Evolutionary conservation across 305 asterid species (phyloP), one percentile per base, ranked within the genome.

Genomic region (Euphrasia arctica): DNA sequence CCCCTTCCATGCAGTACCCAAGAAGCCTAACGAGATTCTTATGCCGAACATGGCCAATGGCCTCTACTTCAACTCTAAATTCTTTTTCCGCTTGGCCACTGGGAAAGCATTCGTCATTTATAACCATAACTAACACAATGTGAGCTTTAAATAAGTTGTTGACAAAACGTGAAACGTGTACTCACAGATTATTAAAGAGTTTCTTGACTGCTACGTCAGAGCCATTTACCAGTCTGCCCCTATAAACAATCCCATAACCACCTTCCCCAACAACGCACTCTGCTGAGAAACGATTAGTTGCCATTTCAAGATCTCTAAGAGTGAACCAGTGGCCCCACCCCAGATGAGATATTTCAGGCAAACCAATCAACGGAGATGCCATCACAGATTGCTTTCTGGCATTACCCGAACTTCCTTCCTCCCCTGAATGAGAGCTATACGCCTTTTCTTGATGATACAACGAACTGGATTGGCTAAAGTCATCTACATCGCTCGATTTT

Each of bases 281-380:
- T 0, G 83, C 51, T 6, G 92, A 79, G 75, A 91, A 91, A 25
- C 96, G 90, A 51, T 55, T 83, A 0, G 98, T 91, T 11, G 98
- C 98, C 57, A 82, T 74, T 62, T 89, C 95, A 43, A 92, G 95
- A 74, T 92, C 98, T 72, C 98, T 76, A 47, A 92, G 97, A 0
- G 98, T 89, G 83, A 92, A 92, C 98, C 98, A 92, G 68, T 92
- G 98, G 58, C 98, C 98, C 98, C 98, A 92, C 12, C 98, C 98
- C 59, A 92, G 97, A 75, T 92, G 98, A 58, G 98, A 92, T 50
- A 76, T 60, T 74, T 92, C 98, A 0, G 97, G 97, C 86, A 91
- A 83, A 34, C 98, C 98, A 69, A 87, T 64, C 66, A 89, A 79
- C 63, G 98, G 98, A 60, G 96, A 89, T 1, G 98, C 80, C 94